phyloP scores from a whole-genome alignment of 78 protist genomes.

The Speleostelium caveatum region DNA sequence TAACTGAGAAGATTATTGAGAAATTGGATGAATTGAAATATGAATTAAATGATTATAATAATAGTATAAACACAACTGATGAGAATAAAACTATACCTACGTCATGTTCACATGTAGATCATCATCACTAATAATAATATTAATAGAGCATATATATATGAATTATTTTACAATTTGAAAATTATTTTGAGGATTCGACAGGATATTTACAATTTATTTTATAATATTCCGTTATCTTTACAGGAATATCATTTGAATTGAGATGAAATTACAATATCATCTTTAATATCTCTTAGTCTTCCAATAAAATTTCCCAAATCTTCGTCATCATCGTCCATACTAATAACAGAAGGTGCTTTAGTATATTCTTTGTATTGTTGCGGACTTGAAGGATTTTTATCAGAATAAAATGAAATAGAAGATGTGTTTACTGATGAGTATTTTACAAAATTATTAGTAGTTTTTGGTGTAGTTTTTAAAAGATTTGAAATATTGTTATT shows the following conservation, averaged over 20 bases:
- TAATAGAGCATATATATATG: neutral
- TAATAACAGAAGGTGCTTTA: conserved; percentile 62
- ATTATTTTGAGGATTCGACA: too few relatives aligned
- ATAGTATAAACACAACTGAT: neutral
- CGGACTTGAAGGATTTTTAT: neutral
- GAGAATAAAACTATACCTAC: neutral
- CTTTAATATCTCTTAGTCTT: conserved; percentile 24
- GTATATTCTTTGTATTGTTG: conserved; percentile 7
- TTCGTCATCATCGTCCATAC: conserved; percentile 32
- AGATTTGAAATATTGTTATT: neutral
- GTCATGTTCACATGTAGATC: neutral
- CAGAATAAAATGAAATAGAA: neutral
- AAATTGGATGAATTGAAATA: conserved; percentile 48
- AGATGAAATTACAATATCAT: conserved; percentile 28
- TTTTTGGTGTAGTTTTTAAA: neutral
- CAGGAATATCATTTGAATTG: neutral
- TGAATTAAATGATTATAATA: conserved; percentile 31
- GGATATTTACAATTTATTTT: neutral
- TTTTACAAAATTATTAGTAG: neutral
- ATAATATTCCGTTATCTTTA: too few relatives aligned
- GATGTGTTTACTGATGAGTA: neutral
- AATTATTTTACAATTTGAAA: neutral
- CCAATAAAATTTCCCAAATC: conserved; percentile 27
- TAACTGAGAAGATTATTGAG: conserved; percentile 15
- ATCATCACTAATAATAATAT: neutral